phyloP scores from a whole-genome alignment of 1,284 basidiomycete genomes.

The Pyrrhoderma lamaoense region DNA sequence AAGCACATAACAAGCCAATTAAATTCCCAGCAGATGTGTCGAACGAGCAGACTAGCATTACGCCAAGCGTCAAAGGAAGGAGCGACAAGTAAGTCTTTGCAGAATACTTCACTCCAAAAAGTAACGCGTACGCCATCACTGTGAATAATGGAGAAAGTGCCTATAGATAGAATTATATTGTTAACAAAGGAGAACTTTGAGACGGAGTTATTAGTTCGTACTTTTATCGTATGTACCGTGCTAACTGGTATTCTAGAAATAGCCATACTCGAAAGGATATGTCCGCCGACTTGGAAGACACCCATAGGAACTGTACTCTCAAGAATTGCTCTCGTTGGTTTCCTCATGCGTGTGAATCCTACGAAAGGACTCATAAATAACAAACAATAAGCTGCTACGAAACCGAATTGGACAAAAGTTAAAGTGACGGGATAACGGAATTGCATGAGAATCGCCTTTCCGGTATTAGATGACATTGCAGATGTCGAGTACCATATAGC shows the following conservation, averaged over 20 bases:
- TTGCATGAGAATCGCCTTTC: conserved; percentile 80
- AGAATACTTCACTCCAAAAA: conserved; percentile 93
- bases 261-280: conserved; percentile 95
- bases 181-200: neutral
- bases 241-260: conserved; percentile 94
- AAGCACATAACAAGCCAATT: conserved; percentile 81
- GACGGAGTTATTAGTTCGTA: conserved; percentile 31
- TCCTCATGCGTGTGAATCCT: conserved; percentile 58
- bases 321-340: conserved; percentile 69
- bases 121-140: conserved; percentile 85
- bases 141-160: conserved; percentile 96
- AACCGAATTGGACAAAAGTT: conserved; percentile 97
- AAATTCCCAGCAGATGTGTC: conserved; percentile 83
- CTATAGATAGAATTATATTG: conserved; percentile 38
- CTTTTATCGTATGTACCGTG: conserved; percentile 99
- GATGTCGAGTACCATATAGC: conserved; percentile 78
- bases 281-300: conserved; percentile 91
- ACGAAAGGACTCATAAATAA: conserved; percentile 70
- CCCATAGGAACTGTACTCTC: conserved; percentile 86
- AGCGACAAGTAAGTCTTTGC: conserved; percentile 88
- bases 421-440: conserved; percentile 87
- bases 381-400: conserved; percentile 83
- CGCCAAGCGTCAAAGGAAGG: conserved; percentile 89
- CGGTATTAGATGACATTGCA: conserved; percentile 83
- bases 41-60: conserved; percentile 96